phyloP scores from a whole-genome alignment of 768 basidiomycete species.

The Leccinum subgranulosum region DNA sequence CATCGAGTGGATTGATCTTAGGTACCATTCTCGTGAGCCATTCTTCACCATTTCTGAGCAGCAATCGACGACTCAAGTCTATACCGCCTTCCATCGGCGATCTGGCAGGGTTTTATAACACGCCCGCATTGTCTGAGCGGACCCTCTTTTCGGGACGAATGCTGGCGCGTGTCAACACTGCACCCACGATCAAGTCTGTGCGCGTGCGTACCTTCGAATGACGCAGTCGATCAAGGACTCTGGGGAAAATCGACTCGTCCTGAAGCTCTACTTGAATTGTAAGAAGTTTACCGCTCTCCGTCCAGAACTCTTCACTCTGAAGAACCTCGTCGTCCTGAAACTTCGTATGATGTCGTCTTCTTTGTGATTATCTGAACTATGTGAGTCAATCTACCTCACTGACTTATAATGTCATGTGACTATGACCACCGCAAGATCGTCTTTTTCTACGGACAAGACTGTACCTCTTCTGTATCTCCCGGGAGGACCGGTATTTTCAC shows the following conservation, averaged over 20 bases:
- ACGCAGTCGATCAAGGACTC: slow-evolving; percentile 27
- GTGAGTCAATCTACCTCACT: slow-evolving; percentile 40
- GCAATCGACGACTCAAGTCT: too few relatives aligned
- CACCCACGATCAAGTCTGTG: slow-evolving; percentile 27
- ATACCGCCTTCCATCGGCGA: too few relatives aligned
- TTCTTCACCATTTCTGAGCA: too few relatives aligned
- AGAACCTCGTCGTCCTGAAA: slow-evolving; percentile 58
- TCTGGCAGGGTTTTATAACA: too few relatives aligned
- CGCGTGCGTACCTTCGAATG: slow-evolving; percentile 25
- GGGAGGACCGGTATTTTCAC: too few relatives aligned
- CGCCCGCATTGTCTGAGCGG: slow-evolving; percentile 35
- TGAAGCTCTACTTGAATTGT: slow-evolving; percentile 54
- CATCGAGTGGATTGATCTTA: slow-evolving; percentile 19
- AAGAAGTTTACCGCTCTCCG: slow-evolving; percentile 58
- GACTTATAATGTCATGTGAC: slow-evolving; percentile 1
- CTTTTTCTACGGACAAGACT: slow-evolving; percentile 69
- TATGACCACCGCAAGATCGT: slow-evolving; percentile 47
- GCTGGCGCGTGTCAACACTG: slow-evolving; percentile 35
- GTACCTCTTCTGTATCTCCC: too few relatives aligned
- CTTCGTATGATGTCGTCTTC: slow-evolving; percentile 40
- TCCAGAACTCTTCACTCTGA: slow-evolving; percentile 51
- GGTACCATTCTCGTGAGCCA: too few relatives aligned
- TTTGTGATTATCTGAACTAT: slow-evolving; percentile 40
- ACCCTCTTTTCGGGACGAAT: slow-evolving; percentile 16
- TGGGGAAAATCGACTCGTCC: slow-evolving; percentile 44